Base-by-base conservation (phyloP, 805 yeast genomes). In the Teunomyces stri region DNA sequence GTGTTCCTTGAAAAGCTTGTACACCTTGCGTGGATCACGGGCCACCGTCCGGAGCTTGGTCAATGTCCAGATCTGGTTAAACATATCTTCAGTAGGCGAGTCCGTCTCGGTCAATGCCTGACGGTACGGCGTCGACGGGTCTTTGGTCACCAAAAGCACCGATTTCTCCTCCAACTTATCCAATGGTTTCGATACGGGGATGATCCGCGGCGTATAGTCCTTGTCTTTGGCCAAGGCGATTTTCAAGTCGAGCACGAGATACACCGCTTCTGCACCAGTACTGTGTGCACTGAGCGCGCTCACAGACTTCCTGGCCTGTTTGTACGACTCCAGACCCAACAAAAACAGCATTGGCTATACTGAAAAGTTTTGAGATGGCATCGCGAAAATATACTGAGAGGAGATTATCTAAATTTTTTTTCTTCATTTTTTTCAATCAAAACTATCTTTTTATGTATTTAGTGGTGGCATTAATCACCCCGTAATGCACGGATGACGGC, bases 401-500 rank as follows among this genome's bases (percentile, higher is more conserved):
- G n/a, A 3, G 6, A n/a, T n/a, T 22, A 7, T 22, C 25, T 6
- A 22, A 22, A 22, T 22, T 22, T 22, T 20, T 20, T 20, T 20
- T 20, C n/a, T n/a, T n/a, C n/a, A n/a, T n/a, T 20, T 20, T 9
- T 25, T 25, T 25, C 27, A 25, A 6, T 21, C 25, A 21, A 5
- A 21, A 21, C 25, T 21, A 21, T 21, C 20, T 18, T 18, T 18
- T 18, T 18, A 18, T 18, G 18, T 18, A 18, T 18, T 18, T 18
- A 18, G 25, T 22, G 9, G 11, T 12, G 28, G 27, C 16, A 15
- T 11, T 12, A 72, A 49, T 83, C 88, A 3, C 90, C 94, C 51
- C 90, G 80, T 50, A 91, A 73, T 2, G 97, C 97, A 53, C 92
- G 79, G 22, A 87, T 76, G 27, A 91, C 97, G 1, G 94, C 91